Percentiles rank a stretch among this genome's conserved stretches.
Conservation (phyloP, 2,329 filamentous ascomycete species). For the Colletotrichum musicola region DNA sequence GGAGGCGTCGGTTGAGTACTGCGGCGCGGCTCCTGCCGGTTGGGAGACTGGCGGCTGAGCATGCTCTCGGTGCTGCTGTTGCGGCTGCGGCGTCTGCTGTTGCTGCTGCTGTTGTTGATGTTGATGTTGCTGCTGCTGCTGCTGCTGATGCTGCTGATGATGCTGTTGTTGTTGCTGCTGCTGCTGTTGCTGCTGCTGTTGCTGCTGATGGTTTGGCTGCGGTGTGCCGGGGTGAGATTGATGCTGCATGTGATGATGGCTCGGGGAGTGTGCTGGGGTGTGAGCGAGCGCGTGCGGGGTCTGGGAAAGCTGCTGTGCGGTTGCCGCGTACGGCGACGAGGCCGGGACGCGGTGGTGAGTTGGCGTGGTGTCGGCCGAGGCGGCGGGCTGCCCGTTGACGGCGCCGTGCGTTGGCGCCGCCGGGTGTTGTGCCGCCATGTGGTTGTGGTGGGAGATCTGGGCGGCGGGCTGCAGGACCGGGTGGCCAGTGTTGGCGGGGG, state of each 20-base stretch:
- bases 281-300: conserved; percentile 30
- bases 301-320: conserved; percentile 31
- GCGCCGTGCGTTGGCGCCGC: conserved; percentile 21
- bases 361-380: conserved; percentile 11
- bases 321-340: conserved; percentile 33
- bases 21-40: conserved; percentile 11
- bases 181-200: not conserved
- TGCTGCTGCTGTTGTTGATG: conserved; percentile 37
- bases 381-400: conserved; percentile 21
- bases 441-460: conserved; percentile 33
- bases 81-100: conserved; percentile 40
- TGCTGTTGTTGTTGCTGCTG: conserved; percentile 36
- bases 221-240: conserved; percentile 34
- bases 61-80: conserved; percentile 38
- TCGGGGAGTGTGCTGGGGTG: conserved; percentile 30
- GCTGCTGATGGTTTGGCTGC: conserved; percentile 23
- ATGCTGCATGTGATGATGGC: conserved; percentile 29
- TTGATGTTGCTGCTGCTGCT: conserved; percentile 39
- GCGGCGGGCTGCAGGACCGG: conserved; percentile 29
- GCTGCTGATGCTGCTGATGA: conserved; percentile 37
- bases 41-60: conserved; percentile 37
- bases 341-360: conserved; percentile 24
- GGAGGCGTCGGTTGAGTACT: conserved; percentile 25
- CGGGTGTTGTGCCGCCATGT: conserved; percentile 29
- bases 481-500: conserved; percentile 25